These are phyloP conservation scores for Neocallimastix lanati DNA, from an alignment of 192 early-diverging fungal genomes.

Conservation along the genomic window DNA sequence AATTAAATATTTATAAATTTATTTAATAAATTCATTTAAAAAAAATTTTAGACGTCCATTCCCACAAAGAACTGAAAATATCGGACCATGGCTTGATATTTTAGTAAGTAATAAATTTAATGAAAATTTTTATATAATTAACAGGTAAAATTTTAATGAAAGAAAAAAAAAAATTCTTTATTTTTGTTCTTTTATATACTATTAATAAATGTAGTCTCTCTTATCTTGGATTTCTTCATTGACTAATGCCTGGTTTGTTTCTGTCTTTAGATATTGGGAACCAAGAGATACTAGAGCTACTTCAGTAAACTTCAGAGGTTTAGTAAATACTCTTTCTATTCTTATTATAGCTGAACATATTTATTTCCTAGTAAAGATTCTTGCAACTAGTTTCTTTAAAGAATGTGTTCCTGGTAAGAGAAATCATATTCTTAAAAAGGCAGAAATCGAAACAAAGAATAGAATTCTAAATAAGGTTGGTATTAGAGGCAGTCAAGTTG, in stretches of 20 bases:
- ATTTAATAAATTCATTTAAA: too few species aligned
- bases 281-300: background rate
- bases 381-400: background rate
- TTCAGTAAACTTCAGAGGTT: background rate
- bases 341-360: background rate
- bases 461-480: background rate
- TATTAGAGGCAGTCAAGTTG: background rate
- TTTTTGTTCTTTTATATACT: background rate
- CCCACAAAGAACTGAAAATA: conserved; percentile 49
- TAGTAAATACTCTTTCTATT: background rate
- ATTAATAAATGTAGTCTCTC: background rate
- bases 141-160: too few species aligned
- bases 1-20: too few species aligned
- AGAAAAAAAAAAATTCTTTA: too few species aligned
- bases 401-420: background rate
- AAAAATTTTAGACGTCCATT: conserved; percentile 34
- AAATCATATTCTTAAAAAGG: background rate
- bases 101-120: conserved; percentile 9
- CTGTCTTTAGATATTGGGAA: background rate
- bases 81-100: conserved; percentile 58
- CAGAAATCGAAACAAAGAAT: background rate
- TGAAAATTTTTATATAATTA: too few species aligned
- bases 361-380: background rate
- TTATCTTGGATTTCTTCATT: conserved; percentile 30
- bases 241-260: conserved; percentile 29